Evolutionary conservation across 129 eudicot genomes (phyloP).

Genomic region (Ambrosia trifida): DNA sequence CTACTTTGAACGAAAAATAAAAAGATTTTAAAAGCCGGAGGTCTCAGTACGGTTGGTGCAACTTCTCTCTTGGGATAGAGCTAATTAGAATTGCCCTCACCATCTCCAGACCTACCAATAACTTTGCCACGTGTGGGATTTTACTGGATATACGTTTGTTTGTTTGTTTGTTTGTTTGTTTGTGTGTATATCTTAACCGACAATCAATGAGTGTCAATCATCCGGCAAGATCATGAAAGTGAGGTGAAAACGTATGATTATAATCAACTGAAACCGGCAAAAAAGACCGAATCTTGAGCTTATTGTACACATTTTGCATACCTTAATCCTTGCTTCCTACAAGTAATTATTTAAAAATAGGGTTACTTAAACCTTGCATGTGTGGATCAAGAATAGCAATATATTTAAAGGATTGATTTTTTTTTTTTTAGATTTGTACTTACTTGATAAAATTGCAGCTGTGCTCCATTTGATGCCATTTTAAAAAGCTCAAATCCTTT

Average conservation of each 20-base stretch:
- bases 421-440: background rate
- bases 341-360: background rate
- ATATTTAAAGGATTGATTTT: background rate
- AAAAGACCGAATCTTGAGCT: constrained; percentile 1
- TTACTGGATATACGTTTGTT: no score
- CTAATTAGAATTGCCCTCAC: no score
- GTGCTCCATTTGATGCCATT: constrained; percentile 42
- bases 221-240: background rate
- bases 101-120: no score
- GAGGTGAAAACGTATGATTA: background rate
- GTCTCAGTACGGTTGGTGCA: no score
- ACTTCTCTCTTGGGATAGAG: no score
- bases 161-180: no score
- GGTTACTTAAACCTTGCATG: constrained; percentile 16
- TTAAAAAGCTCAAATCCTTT: constrained; percentile 48
- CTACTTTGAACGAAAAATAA: no score
- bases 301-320: constrained; percentile 24
- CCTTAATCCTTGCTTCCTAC: constrained; percentile 95
- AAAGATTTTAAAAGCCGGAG: no score
- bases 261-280: background rate
- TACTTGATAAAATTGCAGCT: constrained; percentile 82
- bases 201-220: background rate
- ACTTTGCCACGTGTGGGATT: no score
- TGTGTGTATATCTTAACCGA: background rate
- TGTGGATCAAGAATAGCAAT: background rate